Evolutionary conservation across 2,329 filamentous ascomycete species (phyloP), one percentile per base, ranked within the genome.

Genomic region (Xylaria sp.): DNA sequence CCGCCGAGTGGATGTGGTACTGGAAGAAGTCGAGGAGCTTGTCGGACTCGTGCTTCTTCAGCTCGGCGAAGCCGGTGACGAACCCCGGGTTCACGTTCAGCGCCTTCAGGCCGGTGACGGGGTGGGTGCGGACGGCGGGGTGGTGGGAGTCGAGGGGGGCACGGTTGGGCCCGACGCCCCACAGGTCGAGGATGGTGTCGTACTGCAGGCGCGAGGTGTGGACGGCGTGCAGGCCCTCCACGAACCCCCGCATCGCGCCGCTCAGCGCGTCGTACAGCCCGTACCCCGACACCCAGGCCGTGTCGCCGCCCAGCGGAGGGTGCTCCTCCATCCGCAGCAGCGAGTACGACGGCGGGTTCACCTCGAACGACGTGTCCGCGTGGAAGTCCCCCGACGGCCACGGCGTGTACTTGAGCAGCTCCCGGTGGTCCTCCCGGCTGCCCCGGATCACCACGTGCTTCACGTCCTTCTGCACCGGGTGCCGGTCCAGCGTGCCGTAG

Each of bases 301-400:
- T 80, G 52, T 79, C 77, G 0, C 76, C 77, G 2, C 77, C 77
- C 5, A 77, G 73, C 7, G 67, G 67, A 0, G 78, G 78, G 52
- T 78, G 76, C 48, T 78, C 75, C 60, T 80, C 75, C 74, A 80
- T 80, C 17, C 77, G 70, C 9, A 81, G 67, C n/a, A 81, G 60
- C 1, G 77, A 79, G 56, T 80, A 81, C 1, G 73, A 76, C 0
- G 78, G 78, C 2, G 78, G 77, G 54, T 81, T 80, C 54, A 79
- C 71, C 62, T 81, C 78, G 56, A 79, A 80, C 0, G 74, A 77
- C 1, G 76, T 79, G 61, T 81, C 78, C 22, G 78, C 74, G 52
- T 80, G 78, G 54, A 75, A 80, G 43, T 79, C 78, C 3, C 68
- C 72, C 7, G 65, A 71, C 1, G 73, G 73, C 74, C 76, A 79